phyloP scores from a whole-genome alignment of 140 eudicot genomes.

The Anethum foeniculum region DNA sequence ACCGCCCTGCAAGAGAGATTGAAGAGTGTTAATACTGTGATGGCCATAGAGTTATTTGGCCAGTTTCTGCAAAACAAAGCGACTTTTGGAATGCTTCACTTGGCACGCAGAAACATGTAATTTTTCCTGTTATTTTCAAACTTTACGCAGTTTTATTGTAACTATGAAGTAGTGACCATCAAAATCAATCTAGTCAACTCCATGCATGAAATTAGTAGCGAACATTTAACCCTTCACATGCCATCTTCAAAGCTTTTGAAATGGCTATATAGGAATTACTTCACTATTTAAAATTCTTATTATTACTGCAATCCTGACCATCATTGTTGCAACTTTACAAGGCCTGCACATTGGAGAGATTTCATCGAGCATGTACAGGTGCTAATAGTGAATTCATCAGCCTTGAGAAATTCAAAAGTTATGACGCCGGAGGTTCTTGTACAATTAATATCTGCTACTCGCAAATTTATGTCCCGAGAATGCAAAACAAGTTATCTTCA shows the following conservation, averaged over 20 bases:
- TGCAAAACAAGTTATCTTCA: conserved; percentile 36
- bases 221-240: neutral
- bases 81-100: conserved; percentile 73
- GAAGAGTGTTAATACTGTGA: conserved; percentile 42
- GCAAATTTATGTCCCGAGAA: conserved; percentile 24
- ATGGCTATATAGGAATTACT: neutral
- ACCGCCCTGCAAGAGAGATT: conserved; percentile 44
- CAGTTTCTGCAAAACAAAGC: conserved; percentile 65
- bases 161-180: neutral
- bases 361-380: conserved; percentile 58
- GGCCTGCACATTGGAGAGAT: conserved; percentile 71
- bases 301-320: neutral
- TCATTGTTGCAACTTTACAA: conserved; percentile 20
- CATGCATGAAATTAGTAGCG: neutral
- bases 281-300: neutral
- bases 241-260: neutral
- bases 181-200: neutral
- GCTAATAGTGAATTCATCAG: conserved; percentile 57
- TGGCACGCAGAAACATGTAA: conserved; percentile 92
- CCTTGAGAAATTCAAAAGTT: conserved; percentile 55
- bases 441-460: conserved; percentile 43
- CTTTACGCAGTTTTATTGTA: conserved; percentile 4
- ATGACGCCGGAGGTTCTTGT: conserved; percentile 46
- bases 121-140: conserved; percentile 24
- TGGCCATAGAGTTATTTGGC: conserved; percentile 67